phyloP scores from a whole-genome alignment of 257 asterid genomes.

The Anisodus acutangulus region DNA sequence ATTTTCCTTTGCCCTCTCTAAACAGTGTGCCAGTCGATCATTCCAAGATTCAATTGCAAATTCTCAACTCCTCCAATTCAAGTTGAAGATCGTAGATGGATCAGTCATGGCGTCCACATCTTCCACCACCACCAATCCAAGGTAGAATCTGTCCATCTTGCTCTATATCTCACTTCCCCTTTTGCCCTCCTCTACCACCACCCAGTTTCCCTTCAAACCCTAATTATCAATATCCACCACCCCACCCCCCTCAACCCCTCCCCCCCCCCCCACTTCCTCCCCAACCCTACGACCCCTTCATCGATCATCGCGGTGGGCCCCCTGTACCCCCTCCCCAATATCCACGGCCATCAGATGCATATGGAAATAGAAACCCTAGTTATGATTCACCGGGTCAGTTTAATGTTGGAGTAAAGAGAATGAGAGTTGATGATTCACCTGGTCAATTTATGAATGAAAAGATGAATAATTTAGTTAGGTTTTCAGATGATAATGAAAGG shows the following conservation, averaged over 20 bases:
- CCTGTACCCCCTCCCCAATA: neutral
- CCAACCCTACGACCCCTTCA: conserved; percentile 61
- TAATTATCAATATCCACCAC: conserved; percentile 28
- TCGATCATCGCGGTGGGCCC: conserved; percentile 46
- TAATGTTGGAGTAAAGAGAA: conserved; percentile 64
- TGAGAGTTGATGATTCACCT: conserved; percentile 50
- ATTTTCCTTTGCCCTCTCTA: too few species aligned
- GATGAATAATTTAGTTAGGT: conserved; percentile 17
- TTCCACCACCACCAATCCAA: conserved; percentile 38
- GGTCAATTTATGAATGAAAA: conserved; percentile 28
- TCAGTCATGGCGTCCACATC: conserved; percentile 62
- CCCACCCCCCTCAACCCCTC: neutral
- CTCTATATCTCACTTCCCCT: too few species aligned
- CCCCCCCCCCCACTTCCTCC: conserved; percentile 38
- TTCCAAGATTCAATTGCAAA: too few species aligned
- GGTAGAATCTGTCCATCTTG: conserved; percentile 47
- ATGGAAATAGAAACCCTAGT: conserved; percentile 42
- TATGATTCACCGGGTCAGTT: conserved; percentile 36
- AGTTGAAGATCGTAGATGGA: conserved; percentile 47
- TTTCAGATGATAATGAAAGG: conserved; percentile 63
- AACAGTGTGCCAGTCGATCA: neutral
- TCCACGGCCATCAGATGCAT: conserved; percentile 54
- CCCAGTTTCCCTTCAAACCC: conserved; percentile 41
- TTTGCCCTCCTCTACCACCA: conserved; percentile 44
- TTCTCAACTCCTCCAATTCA: too few species aligned